Base-by-base conservation (phyloP, 1,284 basidiomycete genomes). In the Microbotryum saponariae region DNA sequence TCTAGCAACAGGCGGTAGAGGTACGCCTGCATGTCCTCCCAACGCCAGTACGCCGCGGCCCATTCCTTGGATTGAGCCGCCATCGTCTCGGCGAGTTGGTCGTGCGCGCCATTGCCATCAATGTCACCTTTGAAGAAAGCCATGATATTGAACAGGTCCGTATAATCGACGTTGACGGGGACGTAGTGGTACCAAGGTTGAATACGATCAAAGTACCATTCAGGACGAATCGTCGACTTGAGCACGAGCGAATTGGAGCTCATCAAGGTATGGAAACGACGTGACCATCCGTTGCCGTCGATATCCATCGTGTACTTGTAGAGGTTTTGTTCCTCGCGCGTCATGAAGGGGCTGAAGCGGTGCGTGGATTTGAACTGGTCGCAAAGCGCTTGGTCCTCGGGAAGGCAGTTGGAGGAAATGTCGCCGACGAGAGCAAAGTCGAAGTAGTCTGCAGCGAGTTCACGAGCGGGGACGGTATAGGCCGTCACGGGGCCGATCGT, bases 141-240 rank as follows among this genome's bases (percentile, higher is more conserved):
- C 71, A 80, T 75, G 54, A 78, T 73, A 61, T 77, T 73, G 73
- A 77, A 79, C 6, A 81, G 66, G 63, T 80, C 80, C 14, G 77
- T 75, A 56, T 79, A 79, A 70, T 81, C 79, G 37, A 77, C 67
- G 64, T 77, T 74, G 56, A 78, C 71, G 8, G 78, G 79, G 2
- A 73, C 63, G 54, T 70, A 71, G 57, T 72, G 71, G 2, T 71
- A 56, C 71, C 70, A 73, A 3, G 71, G 71, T 44, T 66, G 60
- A 33, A 71, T 64, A 2, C 65, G 64, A 23, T 68, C 67, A 9
- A 54, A n/a, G 58, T 65, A 72, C 70, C 71, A 86, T 73, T 85
- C 84, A 0, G 82, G 83, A 66, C 83, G 85, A 44, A 82, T 77
- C 0, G 83, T 85, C 6, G 80, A 75, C 71, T 85, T 86, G 72